A percentile compares a stretch with the other conserved stretches of the same genome.
Conservation (phyloP, 1,284 basidiomycete genomes). For the Trichosporon asahii region DNA sequence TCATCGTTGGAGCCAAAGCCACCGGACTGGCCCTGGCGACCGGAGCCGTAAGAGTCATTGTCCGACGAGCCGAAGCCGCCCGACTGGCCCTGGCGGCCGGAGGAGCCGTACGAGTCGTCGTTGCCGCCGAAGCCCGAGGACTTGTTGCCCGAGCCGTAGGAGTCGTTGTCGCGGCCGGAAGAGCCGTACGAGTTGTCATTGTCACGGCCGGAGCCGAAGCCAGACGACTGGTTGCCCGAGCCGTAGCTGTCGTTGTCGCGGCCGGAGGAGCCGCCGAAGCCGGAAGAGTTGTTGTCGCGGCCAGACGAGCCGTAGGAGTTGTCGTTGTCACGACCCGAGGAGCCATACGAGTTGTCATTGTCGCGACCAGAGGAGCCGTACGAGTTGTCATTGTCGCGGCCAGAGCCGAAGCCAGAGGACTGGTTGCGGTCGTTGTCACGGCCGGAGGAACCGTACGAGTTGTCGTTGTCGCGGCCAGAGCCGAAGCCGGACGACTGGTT, state of each 20-base stretch:
- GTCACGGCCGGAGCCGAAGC: background rate
- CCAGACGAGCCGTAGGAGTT: conserved; percentile 11
- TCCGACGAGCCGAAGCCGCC: conserved; percentile 6
- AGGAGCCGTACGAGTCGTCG: conserved; percentile 7
- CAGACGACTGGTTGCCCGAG: background rate
- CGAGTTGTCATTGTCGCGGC: conserved; percentile 6
- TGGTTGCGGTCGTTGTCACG: background rate
- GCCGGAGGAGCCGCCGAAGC: conserved; percentile 10
- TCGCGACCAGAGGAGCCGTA: conserved; percentile 9
- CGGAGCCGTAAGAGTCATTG: conserved; percentile 14
- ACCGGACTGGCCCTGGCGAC: conserved; percentile 9
- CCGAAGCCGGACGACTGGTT: conserved; percentile 2
- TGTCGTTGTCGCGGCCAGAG: conserved; percentile 6
- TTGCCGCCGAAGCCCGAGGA: conserved; percentile 7
- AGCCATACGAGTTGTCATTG: conserved; percentile 13
- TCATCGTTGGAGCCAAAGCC: conserved; percentile 11
- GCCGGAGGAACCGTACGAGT: conserved; percentile 15
- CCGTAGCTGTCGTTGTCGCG: background rate
- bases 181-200: conserved; percentile 14
- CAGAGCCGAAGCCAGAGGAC: background rate
- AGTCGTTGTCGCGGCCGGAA: conserved; percentile 3
- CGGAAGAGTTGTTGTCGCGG: conserved; percentile 10
- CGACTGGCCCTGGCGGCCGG: background rate
- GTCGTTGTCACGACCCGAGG: conserved; percentile 11
- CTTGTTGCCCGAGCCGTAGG: background rate